Evolutionary conservation across 257 asterid genomes (phyloP), one percentile per base, ranked within the genome.

Genomic region (Solanum commersonii): DNA sequence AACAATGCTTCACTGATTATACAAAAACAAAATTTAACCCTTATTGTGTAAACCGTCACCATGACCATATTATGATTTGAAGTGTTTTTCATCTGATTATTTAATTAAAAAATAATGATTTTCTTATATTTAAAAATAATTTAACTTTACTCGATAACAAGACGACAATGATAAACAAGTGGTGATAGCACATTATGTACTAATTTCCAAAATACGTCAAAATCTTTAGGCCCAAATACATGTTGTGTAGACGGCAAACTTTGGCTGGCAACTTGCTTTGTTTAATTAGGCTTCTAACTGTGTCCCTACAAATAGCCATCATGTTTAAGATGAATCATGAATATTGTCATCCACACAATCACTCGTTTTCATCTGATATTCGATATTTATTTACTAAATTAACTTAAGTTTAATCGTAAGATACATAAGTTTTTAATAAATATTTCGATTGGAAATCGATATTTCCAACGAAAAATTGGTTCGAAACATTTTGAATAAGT

Each of bases 251-350:
- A 20, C 4, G 49, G 23, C 82, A 74, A 35, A 74, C 18, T 74
- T 74, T 34, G 82, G 82, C 31, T 20, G 82, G 82, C 82, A 9
- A 10, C 49, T 74, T 10, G 49, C 29, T 60, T 81, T 81, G 29
- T 81, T 81, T 73, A 16, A 46, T 46, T 49, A 81, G 68, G 68
- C 27, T 81, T 27, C 85, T 52, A 52, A 18, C 40, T n/a, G 2
- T 81, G 85, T 81, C 85, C 85, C 85, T 29, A 81, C 85, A 46
- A 46, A 16, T 81, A 13, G 29, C 42, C 85, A 81, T 4, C 68
- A 29, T 44, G 84, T 34, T 79, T 44, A 3, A 79, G 40, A 44
- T 29, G 15, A 13, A 77, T 46, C 10, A 46, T 29, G 85, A 27
- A 38, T 18, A 81, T 81, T 81, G 16, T 29, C 40, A 46, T 81